Evolutionary conservation across 208 protist genomes (phyloP).

Genomic region (Crithidia acanthocephali): DNA sequence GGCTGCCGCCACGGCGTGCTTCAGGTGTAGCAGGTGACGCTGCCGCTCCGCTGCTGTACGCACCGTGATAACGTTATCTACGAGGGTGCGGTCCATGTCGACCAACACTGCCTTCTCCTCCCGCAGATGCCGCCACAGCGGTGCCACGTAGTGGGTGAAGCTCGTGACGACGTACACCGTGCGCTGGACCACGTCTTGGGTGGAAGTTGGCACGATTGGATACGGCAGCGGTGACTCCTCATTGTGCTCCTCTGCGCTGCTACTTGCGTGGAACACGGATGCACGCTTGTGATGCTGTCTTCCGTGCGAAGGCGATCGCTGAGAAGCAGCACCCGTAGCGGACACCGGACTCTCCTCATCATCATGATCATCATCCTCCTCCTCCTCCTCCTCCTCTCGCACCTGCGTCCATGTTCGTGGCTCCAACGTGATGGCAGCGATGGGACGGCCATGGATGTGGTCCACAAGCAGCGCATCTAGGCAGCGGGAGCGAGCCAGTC

Average conservation of each 20-base stretch:
- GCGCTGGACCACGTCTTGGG: constrained; percentile 36
- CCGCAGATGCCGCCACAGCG: constrained; percentile 61
- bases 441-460: constrained; percentile 41
- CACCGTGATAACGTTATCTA: constrained; percentile 77
- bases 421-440: constrained; percentile 57
- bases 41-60: constrained; percentile 28
- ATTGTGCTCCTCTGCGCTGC: background rate
- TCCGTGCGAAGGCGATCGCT: too few relatives aligned
- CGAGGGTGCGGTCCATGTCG: constrained; percentile 86
- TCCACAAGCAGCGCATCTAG: constrained; percentile 77
- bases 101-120: constrained; percentile 73
- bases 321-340: too few relatives aligned
- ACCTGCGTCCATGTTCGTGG: constrained; percentile 17
- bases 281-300: background rate
- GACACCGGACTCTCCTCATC: too few relatives aligned
- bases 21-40: constrained; percentile 26
- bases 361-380: too few relatives aligned
- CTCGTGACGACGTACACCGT: constrained; percentile 49
- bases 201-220: background rate
- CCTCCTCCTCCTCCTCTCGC: background rate
- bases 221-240: background rate
- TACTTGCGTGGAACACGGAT: background rate
- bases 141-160: constrained; percentile 68
- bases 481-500: constrained; percentile 54
- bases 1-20: constrained; percentile 12